These are phyloP conservation scores for Blastomyces gilchristii DNA, from an alignment of 2,329 filamentous ascomycete genomes.

Conservation along the genomic window DNA sequence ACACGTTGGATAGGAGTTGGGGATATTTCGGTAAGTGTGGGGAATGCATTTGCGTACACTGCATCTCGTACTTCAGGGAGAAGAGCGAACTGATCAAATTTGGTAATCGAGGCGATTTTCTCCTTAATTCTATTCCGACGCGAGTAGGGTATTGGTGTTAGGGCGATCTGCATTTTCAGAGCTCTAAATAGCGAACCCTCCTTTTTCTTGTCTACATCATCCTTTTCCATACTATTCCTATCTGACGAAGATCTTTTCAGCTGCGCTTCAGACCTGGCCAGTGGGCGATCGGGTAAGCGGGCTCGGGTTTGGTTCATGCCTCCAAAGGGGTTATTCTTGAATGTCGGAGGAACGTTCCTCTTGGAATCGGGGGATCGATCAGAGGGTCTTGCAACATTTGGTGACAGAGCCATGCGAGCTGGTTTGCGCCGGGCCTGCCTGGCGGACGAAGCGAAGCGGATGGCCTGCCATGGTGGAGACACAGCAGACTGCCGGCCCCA, in stretches of 20 bases:
- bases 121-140: conserved; percentile 53
- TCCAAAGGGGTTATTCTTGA: conserved; percentile 45
- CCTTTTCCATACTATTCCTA: conserved; percentile 22
- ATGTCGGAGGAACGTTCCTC: conserved; percentile 31
- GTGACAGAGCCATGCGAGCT: conserved; percentile 31
- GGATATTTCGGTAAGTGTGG: conserved; percentile 60
- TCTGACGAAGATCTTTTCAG: conserved; percentile 37
- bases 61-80: conserved; percentile 61
- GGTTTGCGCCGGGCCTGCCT: conserved; percentile 24
- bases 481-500: not conserved
- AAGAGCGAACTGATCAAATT: conserved; percentile 72
- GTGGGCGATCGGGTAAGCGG: conserved; percentile 26
- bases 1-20: conserved; percentile 86
- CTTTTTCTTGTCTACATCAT: conserved; percentile 33
- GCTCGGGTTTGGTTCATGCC: conserved; percentile 48
- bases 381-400: conserved; percentile 28
- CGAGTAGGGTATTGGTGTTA: conserved; percentile 67
- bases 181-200: conserved; percentile 58
- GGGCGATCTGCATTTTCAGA: conserved; percentile 81
- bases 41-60: conserved; percentile 61
- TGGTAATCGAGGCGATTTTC: conserved; percentile 54
- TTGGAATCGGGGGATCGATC: conserved; percentile 12
- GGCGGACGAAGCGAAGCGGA: conserved; percentile 25
- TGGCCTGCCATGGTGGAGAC: conserved; percentile 22
- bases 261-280: conserved; percentile 31